Base-by-base conservation (phyloP, 2,329 filamentous ascomycete species). In the Capronia americana region DNA sequence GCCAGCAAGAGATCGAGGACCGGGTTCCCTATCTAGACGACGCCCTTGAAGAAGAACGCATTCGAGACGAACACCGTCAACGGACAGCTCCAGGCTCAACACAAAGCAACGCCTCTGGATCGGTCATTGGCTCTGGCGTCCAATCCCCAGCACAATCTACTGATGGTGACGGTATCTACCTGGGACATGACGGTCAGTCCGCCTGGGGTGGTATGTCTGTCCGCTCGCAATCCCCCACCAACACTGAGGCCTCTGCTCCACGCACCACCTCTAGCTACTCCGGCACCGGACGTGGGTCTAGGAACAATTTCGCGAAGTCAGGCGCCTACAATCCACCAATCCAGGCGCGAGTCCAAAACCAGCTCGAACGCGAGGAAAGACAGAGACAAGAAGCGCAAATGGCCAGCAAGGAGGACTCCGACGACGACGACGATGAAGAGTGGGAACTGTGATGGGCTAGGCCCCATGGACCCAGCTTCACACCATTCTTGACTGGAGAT, bases 1-100 rank as follows among this genome's bases (percentile, higher is more conserved):
- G 79, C 57, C 74, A 77, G 10, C 77, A 80, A 63, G 73, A 70
- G 7, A 72, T 74, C 51, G 57, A 75, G 24, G 78, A 79, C 32
- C 68, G 73, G 10, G 75, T 77, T 1, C 74, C 77, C 5, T 53
- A 69, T 54, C 59, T 70, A 7, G 50, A 68, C n/a, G 68, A 67
- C n/a, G 70, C 71, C 1, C 66, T 77, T 14, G 57, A 70, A n/a
- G 77, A 79, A 41, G 74, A 77, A 59, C 61, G 70, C n/a, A 78
- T 72, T 48, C 46, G 65, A 17, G 62, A 71, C 30, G 66, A 70
- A 46, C 32, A 66, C n/a, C 20, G 48, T 17, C 20, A 11, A 26
- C 48, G 20, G 10, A 28, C 10, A 23, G 48, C 55, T 32, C 34
- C 28, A 17, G 14, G 46, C 24, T 28, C 41, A 14, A 38, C 12